Base-by-base conservation (phyloP, 257 asterid genomes). In the Handroanthus guayacan region DNA sequence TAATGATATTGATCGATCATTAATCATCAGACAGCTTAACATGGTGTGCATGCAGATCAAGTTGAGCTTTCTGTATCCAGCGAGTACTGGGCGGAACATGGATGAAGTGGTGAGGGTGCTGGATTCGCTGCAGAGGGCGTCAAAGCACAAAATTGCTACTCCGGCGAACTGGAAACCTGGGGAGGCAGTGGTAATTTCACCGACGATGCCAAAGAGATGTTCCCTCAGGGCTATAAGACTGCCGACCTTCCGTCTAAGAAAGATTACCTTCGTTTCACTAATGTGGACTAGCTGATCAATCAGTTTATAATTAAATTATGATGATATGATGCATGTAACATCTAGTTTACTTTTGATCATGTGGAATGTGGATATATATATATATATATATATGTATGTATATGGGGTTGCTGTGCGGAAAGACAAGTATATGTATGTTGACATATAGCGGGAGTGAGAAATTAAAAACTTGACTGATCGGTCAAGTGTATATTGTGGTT, bases 131-230 rank as follows among this genome's bases (percentile, higher is more conserved):
- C 83, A 72, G 80, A 81, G 64, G 85, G 96, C 92, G 5, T 72
- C 83, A 1, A 73, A 82, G 84, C 82, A 94, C 80, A 92, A 87
- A 87, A 69, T 90, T 6, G 90, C 97, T 0, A 94, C 97, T 0
- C 98, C 97, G 4, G 97, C 87, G 0, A 94, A 92, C 83, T 94
- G 97, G 97, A 90, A 90, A 18, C 86, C 85, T 0, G 98, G 94
- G 6, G 97, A 89, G 5, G 58, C 82, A 0, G 92, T 87, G 7
- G 91, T 92, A 3, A 89, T 95, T 1, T 10, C 89, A 6, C 98
- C 14, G 86, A 88, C 0, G 83, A 92, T 76, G 95, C 99, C 6
- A 85, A 87, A 13, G 10, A 80, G 25, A 79, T 90, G 91, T 92
- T 94, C 64, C 89, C 95, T 0, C 90, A 87, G 80, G 97, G 97